A percentile compares a stretch with the other conserved stretches of the same genome.
Evolutionary conservation across 495 filamentous ascomycete genomes (phyloP).

Genomic region (Aspergillus sclerotiicarbonarius): DNA sequence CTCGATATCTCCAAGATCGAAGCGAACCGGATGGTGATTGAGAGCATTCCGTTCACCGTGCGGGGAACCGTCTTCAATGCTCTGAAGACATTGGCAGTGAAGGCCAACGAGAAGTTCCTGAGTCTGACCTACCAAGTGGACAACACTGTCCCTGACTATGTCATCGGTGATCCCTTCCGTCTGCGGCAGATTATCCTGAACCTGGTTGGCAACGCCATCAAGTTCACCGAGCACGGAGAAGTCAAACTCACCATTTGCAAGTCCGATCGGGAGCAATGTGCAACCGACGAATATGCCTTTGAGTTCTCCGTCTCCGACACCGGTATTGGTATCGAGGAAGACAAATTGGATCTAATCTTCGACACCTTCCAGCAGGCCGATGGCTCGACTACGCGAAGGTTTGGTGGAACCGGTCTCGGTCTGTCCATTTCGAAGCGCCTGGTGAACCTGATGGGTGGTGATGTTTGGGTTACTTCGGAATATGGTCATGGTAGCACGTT

Average conservation of each 20-base stretch:
- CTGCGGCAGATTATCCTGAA: constrained; percentile 85
- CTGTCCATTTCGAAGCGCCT: constrained; percentile 95
- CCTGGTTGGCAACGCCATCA: constrained; percentile 63
- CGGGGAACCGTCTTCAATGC: constrained; percentile 97
- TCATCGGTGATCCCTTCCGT: constrained; percentile 96
- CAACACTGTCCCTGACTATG: constrained; percentile 91
- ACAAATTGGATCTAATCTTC: constrained; percentile 97
- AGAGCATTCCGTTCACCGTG: constrained; percentile 95
- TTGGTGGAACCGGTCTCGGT: constrained; percentile 93
- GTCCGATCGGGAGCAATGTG: constrained; percentile 61
- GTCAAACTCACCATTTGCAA: constrained; percentile 91
- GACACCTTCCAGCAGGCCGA: constrained; percentile 99
- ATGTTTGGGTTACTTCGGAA: constrained; percentile 93
- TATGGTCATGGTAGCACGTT: constrained; percentile 94
- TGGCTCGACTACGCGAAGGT: constrained; percentile 94
- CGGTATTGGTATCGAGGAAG: constrained; percentile 92
- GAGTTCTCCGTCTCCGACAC: constrained; percentile 97
- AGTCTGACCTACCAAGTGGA: constrained; percentile 94
- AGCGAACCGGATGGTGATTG: constrained; percentile 98
- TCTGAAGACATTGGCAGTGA: constrained; percentile 91
- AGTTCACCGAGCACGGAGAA: constrained; percentile 97
- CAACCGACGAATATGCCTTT: constrained; percentile 80
- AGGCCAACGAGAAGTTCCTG: constrained; percentile 95
- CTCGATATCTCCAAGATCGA: constrained; percentile 99
- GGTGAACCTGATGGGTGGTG: constrained; percentile 95